phyloP scores from a whole-genome alignment of 176 grass and related monocot species.

The Hsuehochloa calcarea region DNA sequence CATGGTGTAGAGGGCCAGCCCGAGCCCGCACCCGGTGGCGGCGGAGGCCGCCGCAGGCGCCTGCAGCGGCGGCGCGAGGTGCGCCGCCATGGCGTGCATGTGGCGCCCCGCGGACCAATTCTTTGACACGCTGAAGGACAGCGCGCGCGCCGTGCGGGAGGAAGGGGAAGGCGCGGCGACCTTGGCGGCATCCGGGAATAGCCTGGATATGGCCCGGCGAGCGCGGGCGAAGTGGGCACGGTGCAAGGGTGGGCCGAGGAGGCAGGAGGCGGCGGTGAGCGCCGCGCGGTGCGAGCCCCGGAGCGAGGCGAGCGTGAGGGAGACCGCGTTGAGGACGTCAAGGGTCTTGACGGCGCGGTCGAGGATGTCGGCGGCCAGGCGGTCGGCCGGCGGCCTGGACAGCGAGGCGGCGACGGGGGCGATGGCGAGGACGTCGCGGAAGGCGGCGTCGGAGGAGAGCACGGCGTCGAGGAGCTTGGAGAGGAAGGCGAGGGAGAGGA shows the following conservation, averaged over 20 bases:
- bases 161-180: slow-evolving; percentile 2
- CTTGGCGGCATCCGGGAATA: slow-evolving; percentile 18
- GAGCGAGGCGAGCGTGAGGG: slow-evolving; percentile 67
- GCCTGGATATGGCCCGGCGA: slow-evolving; percentile 64
- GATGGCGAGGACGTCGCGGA: slow-evolving; percentile 48
- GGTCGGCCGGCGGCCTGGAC: slow-evolving; percentile 53
- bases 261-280: slow-evolving; percentile 58
- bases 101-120: slow-evolving; percentile 72
- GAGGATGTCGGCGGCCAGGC: slow-evolving; percentile 66
- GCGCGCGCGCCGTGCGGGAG: slow-evolving; percentile 29
- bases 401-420: slow-evolving; percentile 41
- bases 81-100: slow-evolving; percentile 61
- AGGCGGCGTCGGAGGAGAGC: slow-evolving; percentile 54
- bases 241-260: slow-evolving; percentile 36
- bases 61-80: slow-evolving; percentile 48
- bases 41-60: not conserved
- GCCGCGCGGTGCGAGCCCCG: slow-evolving; percentile 69
- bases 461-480: slow-evolving; percentile 79
- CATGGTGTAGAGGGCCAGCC: slow-evolving; percentile 86
- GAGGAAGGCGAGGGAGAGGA: slow-evolving; percentile 70
- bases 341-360: slow-evolving; percentile 78
- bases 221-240: slow-evolving; percentile 64
- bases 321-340: slow-evolving; percentile 77
- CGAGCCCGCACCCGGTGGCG: slow-evolving; percentile 46
- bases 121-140: slow-evolving; percentile 72